These are phyloP conservation scores for Parmales sp. DNA, from an alignment of 108 stramenopile genomes.

Conservation along the genomic window DNA sequence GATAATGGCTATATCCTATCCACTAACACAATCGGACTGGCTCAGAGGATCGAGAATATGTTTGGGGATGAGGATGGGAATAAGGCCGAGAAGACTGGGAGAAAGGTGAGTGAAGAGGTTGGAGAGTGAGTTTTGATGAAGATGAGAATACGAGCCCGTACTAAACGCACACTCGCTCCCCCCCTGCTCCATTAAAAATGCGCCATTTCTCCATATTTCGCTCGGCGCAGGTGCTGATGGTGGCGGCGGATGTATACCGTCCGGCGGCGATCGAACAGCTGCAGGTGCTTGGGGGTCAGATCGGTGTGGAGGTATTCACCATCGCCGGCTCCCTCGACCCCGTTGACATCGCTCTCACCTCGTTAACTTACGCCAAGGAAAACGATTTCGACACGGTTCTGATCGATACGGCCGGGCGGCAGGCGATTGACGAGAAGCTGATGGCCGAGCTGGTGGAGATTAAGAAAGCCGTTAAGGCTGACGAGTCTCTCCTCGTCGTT, in stretches of 20 bases:
- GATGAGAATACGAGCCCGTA: no score
- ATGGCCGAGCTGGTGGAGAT: constrained; percentile 69
- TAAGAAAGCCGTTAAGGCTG: constrained; percentile 49
- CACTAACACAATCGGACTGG: no score
- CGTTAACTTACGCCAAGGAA: constrained; percentile 59
- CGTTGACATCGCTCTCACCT: constrained; percentile 70
- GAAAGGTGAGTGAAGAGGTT: constrained; percentile 23
- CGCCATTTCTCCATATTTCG: no score
- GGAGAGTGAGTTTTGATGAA: neutral
- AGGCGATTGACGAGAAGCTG: constrained; percentile 79
- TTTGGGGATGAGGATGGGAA: constrained; percentile 28
- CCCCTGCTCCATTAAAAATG: no score
- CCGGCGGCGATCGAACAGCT: constrained; percentile 92
- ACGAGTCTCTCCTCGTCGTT: constrained; percentile 89
- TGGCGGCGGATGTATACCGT: constrained; percentile 88
- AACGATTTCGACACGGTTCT: constrained; percentile 83
- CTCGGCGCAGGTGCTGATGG: constrained; percentile 59
- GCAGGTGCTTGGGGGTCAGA: constrained; percentile 62
- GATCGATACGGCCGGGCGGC: constrained; percentile 93
- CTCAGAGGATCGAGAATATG: no score
- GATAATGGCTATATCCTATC: no score
- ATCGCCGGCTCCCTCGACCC: constrained; percentile 38
- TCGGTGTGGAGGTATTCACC: constrained; percentile 68
- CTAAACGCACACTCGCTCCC: no score
- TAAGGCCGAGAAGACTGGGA: constrained; percentile 47